Conservation (phyloP, 2,329 filamentous ascomycete genomes). For the Stromatinia cepivora region DNA sequence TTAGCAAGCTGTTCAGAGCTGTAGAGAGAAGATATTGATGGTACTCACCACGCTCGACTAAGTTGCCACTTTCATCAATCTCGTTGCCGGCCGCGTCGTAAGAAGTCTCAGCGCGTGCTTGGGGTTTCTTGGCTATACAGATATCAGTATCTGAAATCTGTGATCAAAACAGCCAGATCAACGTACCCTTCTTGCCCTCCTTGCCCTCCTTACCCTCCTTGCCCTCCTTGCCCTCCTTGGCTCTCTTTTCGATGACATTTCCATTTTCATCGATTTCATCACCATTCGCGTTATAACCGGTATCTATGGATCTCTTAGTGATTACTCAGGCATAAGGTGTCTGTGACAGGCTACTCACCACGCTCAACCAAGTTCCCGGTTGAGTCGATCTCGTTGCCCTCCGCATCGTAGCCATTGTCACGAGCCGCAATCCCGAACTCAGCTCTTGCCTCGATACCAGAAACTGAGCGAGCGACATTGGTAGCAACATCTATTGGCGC, state of each 20-base stretch:
- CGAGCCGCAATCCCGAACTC: constrained; percentile 4
- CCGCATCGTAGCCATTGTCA: not conserved
- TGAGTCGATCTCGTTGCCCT: constrained; percentile 10
- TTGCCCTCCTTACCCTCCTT: too few relatives aligned
- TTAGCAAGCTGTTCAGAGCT: not conserved
- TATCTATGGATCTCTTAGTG: not conserved
- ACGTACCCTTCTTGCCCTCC: not conserved
- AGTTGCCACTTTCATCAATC: constrained; percentile 4
- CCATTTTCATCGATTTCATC: not conserved
- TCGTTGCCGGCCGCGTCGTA: constrained; percentile 30
- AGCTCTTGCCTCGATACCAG: constrained; percentile 13
- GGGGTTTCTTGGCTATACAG: not conserved
- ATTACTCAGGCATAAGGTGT: not conserved
- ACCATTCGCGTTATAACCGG: constrained; percentile 1
- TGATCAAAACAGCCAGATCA: not conserved
- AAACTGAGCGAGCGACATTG: constrained; percentile 21
- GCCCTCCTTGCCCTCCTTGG: not conserved
- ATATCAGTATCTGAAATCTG: not conserved
- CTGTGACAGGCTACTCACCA: not conserved
- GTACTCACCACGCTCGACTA: not conserved
- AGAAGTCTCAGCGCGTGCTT: not conserved
- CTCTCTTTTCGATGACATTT: too few relatives aligned
- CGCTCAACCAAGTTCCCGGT: not conserved
- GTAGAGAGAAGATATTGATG: not conserved
- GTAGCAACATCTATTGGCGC: constrained; percentile 25